Evolutionary conservation across 768 basidiomycete genomes (phyloP), one percentile per base, ranked within the genome.

Genomic region (Phanerodontia chrysosporium): DNA sequence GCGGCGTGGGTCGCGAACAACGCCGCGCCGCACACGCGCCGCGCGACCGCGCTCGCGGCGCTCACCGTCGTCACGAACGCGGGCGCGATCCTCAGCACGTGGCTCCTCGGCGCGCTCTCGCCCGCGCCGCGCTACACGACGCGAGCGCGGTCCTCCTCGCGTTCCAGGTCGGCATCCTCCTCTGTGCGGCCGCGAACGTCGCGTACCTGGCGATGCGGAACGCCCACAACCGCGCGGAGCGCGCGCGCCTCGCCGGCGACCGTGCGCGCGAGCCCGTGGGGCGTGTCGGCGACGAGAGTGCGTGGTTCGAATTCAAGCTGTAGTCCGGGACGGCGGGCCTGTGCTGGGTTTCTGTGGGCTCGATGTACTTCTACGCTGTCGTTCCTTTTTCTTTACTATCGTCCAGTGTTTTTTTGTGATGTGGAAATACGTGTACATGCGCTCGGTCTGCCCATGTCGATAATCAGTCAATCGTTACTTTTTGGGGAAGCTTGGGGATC

Each of bases 1-100:
- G 75, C 76, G 2, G 81, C 84, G 0, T 87, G 86, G 86, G 71
- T 74, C 55, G 79, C 84, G 12, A 86, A 87, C 70, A 87, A 86
- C 71, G 75, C 60, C 56, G 49, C 55, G 30, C 60, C 80, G 35
- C 75, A 83, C 60, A 70, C 76, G 45, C 75, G 83, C 28, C 79
- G 85, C 18, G 86, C 84, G 1, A 84, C 84, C 0, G 74, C 80
- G 32, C 75, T 86, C 52, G 84, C 84, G 18, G 75, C 85, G 25
- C 77, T 78, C 0, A 81, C 83, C 61, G 81, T 82, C 62, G 75
- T 81, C 75, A 80, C 80, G 24, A 86, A 85, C 65, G 72, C 76
- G 0, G 83, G 84, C 12, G 83, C 83, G 1, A 84, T 87, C 49
- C 78, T 86, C 32, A 76, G 79, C 0, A 86, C 83, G 0, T 86